Conservation (phyloP, 1,139 yeast genomes). For the Taiozyma onychis region DNA sequence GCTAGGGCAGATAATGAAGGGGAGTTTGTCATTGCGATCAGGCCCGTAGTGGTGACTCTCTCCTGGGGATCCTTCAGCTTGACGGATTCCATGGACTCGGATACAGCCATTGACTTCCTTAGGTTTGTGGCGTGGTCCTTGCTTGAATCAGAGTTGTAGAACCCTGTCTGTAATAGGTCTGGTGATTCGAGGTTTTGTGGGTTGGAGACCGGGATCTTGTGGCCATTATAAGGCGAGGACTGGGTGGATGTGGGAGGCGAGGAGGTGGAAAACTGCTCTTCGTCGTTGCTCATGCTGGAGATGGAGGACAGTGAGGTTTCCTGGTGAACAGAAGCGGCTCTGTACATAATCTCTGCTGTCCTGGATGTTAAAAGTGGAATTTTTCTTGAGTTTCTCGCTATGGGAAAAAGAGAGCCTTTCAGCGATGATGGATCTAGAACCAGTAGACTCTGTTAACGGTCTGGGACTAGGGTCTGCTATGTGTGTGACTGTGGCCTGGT, state of each 20-base stretch:
- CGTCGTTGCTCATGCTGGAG: conserved; percentile 3
- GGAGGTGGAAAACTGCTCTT: conserved; percentile 1
- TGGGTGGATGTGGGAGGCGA: conserved; percentile 12
- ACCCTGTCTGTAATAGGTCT: conserved; percentile 18
- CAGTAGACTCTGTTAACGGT: background rate
- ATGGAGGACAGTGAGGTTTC: background rate
- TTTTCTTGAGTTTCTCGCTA: background rate
- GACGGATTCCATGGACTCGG: conserved; percentile 35
- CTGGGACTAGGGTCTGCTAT: too few species aligned
- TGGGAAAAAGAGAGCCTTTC: background rate
- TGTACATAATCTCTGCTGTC: background rate
- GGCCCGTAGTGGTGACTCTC: conserved; percentile 4
- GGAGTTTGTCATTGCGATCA: conserved; percentile 36
- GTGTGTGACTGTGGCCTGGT: too few species aligned
- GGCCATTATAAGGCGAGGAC: conserved; percentile 8
- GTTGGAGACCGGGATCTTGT: background rate
- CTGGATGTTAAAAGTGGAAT: background rate
- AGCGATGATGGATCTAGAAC: background rate
- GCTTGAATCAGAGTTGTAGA: conserved; percentile 28
- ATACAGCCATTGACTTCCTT: conserved; percentile 43
- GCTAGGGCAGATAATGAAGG: conserved; percentile 37
- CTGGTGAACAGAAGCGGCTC: background rate
- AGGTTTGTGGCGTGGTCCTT: conserved; percentile 42
- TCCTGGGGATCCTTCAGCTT: conserved; percentile 7
- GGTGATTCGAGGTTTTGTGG: conserved; percentile 6